Conservation (phyloP, 495 filamentous ascomycete species). For the Daldinia childiae region DNA sequence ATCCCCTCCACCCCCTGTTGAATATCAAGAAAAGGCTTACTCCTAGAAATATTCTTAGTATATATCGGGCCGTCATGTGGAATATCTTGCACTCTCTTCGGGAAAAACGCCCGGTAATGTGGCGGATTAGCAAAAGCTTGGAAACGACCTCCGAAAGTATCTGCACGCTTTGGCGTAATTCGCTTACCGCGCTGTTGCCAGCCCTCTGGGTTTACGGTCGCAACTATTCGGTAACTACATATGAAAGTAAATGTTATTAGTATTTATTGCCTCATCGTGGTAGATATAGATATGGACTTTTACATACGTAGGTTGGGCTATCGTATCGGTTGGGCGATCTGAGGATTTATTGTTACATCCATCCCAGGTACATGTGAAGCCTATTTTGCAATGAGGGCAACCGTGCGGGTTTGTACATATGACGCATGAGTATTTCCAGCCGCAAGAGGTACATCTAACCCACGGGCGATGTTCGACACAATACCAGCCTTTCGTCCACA, state of each 20-base stretch:
- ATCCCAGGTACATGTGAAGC: neutral
- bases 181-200: neutral
- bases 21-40: neutral
- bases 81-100: neutral
- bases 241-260: too few relatives aligned
- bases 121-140: too few relatives aligned
- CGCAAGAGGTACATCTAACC: neutral
- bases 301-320: neutral
- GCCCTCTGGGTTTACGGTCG: neutral
- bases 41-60: neutral
- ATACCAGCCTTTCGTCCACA: conserved; percentile 1
- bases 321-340: neutral
- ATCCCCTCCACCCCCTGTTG: too few relatives aligned
- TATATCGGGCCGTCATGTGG: neutral
- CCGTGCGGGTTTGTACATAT: conserved; percentile 1
- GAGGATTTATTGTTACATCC: neutral
- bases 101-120: neutral
- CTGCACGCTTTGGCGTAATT: neutral
- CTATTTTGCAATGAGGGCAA: neutral
- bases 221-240: neutral
- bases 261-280: too few relatives aligned
- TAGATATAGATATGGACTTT: neutral
- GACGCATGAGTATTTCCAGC: neutral
- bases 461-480: neutral
- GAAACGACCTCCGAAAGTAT: too few relatives aligned